Conservation (phyloP, 1,284 basidiomycete species). For the Leccinum fuscescens region DNA sequence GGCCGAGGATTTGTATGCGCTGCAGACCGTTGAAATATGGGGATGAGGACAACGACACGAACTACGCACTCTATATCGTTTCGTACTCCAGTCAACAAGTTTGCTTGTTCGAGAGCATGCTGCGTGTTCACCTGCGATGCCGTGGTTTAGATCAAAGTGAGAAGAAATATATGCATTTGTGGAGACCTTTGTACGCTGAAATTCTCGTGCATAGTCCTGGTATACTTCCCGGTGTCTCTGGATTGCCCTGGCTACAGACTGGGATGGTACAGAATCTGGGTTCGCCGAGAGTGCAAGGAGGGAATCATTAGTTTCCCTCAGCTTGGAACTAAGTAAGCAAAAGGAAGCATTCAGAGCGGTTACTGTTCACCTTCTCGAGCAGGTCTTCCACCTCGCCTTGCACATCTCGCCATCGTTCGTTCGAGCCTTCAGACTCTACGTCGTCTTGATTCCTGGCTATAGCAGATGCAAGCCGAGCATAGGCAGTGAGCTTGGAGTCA, state of each 20-base stretch:
- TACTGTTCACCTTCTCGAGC: conserved; percentile 73
- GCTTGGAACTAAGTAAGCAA: conserved; percentile 45
- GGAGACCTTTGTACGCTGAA: conserved; percentile 76
- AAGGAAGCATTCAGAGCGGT: background rate
- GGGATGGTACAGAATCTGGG: conserved; percentile 67
- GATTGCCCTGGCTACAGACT: conserved; percentile 85
- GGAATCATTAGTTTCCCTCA: conserved; percentile 81
- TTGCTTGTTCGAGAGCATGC: conserved; percentile 81
- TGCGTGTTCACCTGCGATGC: conserved; percentile 72
- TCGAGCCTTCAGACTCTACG: conserved; percentile 67
- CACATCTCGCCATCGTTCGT: conserved; percentile 73
- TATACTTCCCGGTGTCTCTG: conserved; percentile 90
- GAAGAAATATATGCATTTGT: background rate
- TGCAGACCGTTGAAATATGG: conserved; percentile 29
- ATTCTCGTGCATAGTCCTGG: conserved; percentile 84
- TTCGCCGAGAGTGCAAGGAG: conserved; percentile 67
- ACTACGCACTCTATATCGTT: conserved; percentile 88
- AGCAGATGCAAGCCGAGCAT: conserved; percentile 80
- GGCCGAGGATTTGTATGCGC: conserved; percentile 86
- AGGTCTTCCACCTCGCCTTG: conserved; percentile 87
- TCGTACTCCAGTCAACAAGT: conserved; percentile 86
- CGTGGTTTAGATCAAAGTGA: conserved; percentile 1
- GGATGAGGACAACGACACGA: background rate
- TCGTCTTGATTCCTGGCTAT: conserved; percentile 66
- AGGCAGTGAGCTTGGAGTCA: conserved; percentile 86